Base-by-base conservation (phyloP, 495 filamentous ascomycete species). In the Achaetomiella virescens region DNA sequence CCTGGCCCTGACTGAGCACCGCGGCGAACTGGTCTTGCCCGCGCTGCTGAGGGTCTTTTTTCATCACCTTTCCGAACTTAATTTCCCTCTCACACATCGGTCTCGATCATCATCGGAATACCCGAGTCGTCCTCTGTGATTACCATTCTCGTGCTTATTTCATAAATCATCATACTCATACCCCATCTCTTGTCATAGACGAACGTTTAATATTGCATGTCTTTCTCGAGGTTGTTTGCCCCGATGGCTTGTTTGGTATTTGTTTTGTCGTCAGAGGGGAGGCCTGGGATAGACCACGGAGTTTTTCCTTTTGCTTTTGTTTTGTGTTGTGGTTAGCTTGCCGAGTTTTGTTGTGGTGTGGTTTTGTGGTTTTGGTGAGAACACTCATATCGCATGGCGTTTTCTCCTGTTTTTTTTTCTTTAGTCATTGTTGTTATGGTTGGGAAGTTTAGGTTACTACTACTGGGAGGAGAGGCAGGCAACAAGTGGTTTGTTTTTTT, bases 141-240 rank as follows among this genome's bases (percentile, higher is more conserved):
- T n/a, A n/a, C n/a, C n/a, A n/a, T 33, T 33, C 11, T 11, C 31
- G 6, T 33, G 31, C 31, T 33, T 33, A 6, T 33, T 33, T 33
- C 31, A 11, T 11, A 33, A 6, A 31, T 46, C 17, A 35, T 20
- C 29, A 51, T 50, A 41, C 35, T 27, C 25, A 45, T 38, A 57
- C 54, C 46, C 25, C 54, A 48, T 42, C 36, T 51, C 31, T 40
- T 33, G 21, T 22, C 18, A 37, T n/a, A n/a, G n/a, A 49, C 47
- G 33, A 37, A 38, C n/a, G 47, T 49, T 37, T n/a, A n/a, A n/a
- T n/a, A n/a, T 36, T 58, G 55, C 55, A 52, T 58, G 27, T 58
- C 55, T 52, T 52, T 46, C 25, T 58, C 48, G 42, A 48, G 21
- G 42, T 29, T 35, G 2, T 41, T n/a, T n/a, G n/a, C n/a, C 50